Evolutionary conservation across 1,284 basidiomycete genomes (phyloP), one percentile per base, ranked within the genome.

Genomic region (Puccinia hordei): DNA sequence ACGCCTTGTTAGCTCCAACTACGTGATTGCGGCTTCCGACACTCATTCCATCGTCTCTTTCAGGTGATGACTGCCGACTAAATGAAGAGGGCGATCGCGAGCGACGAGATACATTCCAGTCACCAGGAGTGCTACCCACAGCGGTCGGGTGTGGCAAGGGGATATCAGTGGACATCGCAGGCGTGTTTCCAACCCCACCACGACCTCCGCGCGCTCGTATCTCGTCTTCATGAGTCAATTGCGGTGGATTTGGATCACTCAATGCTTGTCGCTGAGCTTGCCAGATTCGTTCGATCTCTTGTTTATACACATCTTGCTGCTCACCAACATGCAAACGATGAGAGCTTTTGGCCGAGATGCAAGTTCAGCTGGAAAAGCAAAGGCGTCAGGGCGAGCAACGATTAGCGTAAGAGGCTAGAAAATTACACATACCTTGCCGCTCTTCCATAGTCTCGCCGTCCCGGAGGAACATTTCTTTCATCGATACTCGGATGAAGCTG

Each of bases 401-500:
- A 27, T 27, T 33, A 15, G 2, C 41, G 10, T 59, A 35, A 73
- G 71, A 0, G 12, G 1, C 22, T 4, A 51, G 12, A 38, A 73
- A 57, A 55, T 17, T 84, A 72, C 27, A 86, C 88, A 84, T 84
- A 92, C 93, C 91, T 82, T 94, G 89, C 85, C 94, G 92, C 85
- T 93, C 92, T 83, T 94, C 93, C 83, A 94, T 93, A 83, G 94
- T 93, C 86, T 98, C 96, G 22, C 95, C 95, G 0, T 94, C 94
- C 83, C 95, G 93, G 71, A 98, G 90, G 86, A 99, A 98, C 82
- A 98, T 95, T 84, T 97, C 94, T 87, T 99, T 99, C 95, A 98
- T 98, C 61, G 95, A 98, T 72, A 97, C 94, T 72, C 94, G 91
- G 84, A 99, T 91, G 86, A 98, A 97, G 85, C 93, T 95, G 87